Evolutionary conservation across 305 asterid genomes (phyloP).

Genomic region (Euphrasia arctica): DNA sequence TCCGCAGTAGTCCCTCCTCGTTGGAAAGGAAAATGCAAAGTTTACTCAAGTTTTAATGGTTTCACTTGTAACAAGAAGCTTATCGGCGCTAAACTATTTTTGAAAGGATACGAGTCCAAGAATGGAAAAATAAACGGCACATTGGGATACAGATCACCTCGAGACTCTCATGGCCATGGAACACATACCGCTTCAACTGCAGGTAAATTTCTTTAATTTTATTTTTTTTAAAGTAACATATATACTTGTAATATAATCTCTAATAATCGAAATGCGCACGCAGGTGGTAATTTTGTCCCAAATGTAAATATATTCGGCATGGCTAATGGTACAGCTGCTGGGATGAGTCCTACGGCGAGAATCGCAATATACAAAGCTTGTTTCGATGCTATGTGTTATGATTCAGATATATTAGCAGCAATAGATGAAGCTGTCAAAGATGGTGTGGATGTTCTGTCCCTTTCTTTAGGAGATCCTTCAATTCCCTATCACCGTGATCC

Average conservation of each 20-base stretch:
- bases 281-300: conserved; percentile 36
- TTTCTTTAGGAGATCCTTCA: conserved; percentile 31
- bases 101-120: conserved; percentile 55
- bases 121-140: conserved; percentile 50
- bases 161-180: conserved; percentile 70
- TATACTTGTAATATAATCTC: too few species aligned
- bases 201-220: conserved; percentile 27
- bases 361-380: conserved; percentile 76
- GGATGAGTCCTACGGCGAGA: conserved; percentile 57
- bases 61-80: conserved; percentile 28
- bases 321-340: conserved; percentile 61
- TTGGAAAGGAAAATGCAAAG: conserved; percentile 70
- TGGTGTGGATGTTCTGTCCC: conserved; percentile 65
- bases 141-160: conserved; percentile 55
- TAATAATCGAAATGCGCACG: background rate
- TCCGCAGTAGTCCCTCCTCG: conserved; percentile 39
- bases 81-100: conserved; percentile 62
- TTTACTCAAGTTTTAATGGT: conserved; percentile 40
- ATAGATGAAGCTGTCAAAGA: conserved; percentile 63
- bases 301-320: conserved; percentile 49
- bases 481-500: conserved; percentile 43
- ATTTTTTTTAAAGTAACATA: background rate
- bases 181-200: conserved; percentile 76
- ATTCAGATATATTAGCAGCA: conserved; percentile 64
- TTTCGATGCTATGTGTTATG: conserved; percentile 46